phyloP scores from a whole-genome alignment of 768 basidiomycete species.

The Mycena haematopus region DNA sequence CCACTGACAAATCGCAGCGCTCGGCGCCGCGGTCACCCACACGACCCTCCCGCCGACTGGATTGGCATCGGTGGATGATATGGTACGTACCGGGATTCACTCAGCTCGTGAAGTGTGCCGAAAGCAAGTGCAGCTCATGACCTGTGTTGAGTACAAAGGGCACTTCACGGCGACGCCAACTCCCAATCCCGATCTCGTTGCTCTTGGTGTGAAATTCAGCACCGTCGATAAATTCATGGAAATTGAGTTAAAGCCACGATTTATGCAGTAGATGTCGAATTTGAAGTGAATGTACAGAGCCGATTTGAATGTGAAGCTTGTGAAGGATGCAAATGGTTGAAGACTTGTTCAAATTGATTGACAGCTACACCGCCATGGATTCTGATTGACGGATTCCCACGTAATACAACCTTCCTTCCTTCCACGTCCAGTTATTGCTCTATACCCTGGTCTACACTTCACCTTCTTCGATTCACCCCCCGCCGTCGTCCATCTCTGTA shows the following conservation, averaged over 20 bases:
- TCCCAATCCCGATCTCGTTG: slow-evolving; percentile 11
- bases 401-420: too few species aligned
- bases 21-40: slow-evolving; percentile 3
- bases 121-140: background rate
- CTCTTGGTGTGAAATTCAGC: slow-evolving; percentile 8
- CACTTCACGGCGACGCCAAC: slow-evolving; percentile 2
- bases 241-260: slow-evolving; percentile 1
- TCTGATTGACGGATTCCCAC: too few species aligned
- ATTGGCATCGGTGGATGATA: slow-evolving; percentile 4
- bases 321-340: too few species aligned
- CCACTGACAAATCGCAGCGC: background rate
- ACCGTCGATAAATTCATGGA: slow-evolving; percentile 13
- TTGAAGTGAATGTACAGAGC: too few species aligned
- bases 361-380: too few species aligned
- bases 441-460: too few species aligned
- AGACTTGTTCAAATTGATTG: too few species aligned
- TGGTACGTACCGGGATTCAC: background rate
- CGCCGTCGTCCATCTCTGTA: too few species aligned
- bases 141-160: slow-evolving; percentile 4
- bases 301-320: too few species aligned
- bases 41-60: slow-evolving; percentile 2
- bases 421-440: too few species aligned
- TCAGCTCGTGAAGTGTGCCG: too few species aligned
- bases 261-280: background rate
- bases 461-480: too few species aligned